Percentiles rank a stretch among this genome's conserved stretches.
Evolutionary conservation across 129 eudicot genomes (phyloP).

Genomic region (Ambrosia trifida): DNA sequence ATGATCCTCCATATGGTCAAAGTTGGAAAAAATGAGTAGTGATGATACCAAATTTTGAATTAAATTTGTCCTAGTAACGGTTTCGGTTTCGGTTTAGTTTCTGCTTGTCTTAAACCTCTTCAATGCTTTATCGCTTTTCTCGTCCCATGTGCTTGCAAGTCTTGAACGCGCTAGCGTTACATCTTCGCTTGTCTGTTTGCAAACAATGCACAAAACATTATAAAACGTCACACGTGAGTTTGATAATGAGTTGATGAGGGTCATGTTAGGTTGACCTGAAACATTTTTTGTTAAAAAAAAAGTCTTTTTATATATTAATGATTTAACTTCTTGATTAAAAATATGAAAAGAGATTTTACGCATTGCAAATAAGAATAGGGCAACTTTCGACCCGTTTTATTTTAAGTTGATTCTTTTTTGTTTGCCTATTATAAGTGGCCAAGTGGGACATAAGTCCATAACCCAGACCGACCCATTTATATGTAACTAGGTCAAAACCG

Average conservation of each 20-base stretch:
- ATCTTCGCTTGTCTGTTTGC: conserved; percentile 47
- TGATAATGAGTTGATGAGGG: background rate
- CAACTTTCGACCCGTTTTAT: background rate
- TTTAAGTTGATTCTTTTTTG: background rate
- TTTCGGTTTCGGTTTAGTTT: conserved; percentile 43
- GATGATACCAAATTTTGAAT: conserved; percentile 15
- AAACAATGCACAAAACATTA: background rate
- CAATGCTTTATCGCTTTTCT: conserved; percentile 45
- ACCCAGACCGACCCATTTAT: background rate
- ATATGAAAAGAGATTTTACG: background rate
- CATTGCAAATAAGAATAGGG: background rate
- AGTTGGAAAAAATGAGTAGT: conserved; percentile 21
- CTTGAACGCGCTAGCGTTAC: conserved; percentile 45
- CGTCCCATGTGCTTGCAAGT: conserved; percentile 47
- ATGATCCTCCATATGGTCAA: conserved; percentile 17
- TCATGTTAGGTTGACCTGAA: background rate
- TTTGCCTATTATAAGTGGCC: background rate
- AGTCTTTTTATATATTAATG: background rate
- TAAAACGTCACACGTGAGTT: background rate
- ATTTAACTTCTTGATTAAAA: background rate
- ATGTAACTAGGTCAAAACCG: background rate
- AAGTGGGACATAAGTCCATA: background rate
- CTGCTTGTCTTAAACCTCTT: conserved; percentile 73
- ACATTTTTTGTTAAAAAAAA: background rate
- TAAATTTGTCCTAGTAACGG: background rate